Conservation (phyloP, 805 yeast species). For the Myxozyma lipomycoides region DNA sequence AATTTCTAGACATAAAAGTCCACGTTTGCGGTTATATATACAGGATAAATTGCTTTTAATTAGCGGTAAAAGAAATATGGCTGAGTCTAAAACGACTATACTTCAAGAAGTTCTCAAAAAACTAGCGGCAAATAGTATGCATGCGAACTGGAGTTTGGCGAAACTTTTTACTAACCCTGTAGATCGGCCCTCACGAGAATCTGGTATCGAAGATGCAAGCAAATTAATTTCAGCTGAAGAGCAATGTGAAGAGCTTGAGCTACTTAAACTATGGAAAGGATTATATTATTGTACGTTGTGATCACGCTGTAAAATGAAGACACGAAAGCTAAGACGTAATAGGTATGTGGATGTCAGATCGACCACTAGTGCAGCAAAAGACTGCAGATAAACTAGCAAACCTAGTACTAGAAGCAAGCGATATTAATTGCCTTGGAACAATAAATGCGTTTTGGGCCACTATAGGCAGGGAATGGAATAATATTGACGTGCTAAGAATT, state of each 20-base stretch:
- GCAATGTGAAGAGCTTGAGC: constrained; percentile 41
- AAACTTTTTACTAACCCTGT: neutral
- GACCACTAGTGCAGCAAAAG: constrained; percentile 86
- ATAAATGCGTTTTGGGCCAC: constrained; percentile 77
- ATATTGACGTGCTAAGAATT: constrained; percentile 44
- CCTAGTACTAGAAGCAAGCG: constrained; percentile 39
- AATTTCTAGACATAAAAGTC: neutral
- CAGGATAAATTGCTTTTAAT: neutral
- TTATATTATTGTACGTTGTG: constrained; percentile 51
- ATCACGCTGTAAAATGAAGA: neutral
- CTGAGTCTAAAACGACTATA: neutral
- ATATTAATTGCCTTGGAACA: constrained; percentile 48
- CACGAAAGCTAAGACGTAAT: neutral
- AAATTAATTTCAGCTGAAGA: constrained; percentile 3
- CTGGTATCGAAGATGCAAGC: constrained; percentile 9
- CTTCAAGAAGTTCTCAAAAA: constrained; percentile 55
- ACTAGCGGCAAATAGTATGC: constrained; percentile 69
- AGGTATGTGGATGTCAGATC: constrained; percentile 95
- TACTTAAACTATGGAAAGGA: constrained; percentile 94
- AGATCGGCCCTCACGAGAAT: constrained; percentile 28
- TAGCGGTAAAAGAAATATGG: neutral
- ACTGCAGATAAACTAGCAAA: constrained; percentile 70
- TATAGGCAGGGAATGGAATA: constrained; percentile 75
- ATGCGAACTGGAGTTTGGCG: neutral
- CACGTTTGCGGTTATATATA: neutral